Conservation (phyloP, 768 basidiomycete genomes). For the Mrakia blollopis region DNA sequence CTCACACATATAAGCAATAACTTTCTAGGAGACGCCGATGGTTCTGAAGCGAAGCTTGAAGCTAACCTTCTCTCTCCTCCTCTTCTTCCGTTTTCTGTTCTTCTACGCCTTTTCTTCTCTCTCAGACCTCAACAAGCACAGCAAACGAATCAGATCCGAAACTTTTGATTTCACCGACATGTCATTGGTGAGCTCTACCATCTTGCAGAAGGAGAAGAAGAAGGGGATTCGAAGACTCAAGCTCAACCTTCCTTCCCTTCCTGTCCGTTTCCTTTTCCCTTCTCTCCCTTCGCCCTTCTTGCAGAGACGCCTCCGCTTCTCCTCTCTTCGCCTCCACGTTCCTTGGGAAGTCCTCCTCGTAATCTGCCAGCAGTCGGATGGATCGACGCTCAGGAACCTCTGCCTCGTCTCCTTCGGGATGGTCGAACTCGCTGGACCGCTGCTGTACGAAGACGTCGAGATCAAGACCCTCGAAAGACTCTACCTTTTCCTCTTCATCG, state of each 20-base stretch:
- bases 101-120: too few species aligned
- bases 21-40: too few species aligned
- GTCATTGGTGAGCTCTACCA: too few species aligned
- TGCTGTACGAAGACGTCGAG: background rate
- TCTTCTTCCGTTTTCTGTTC: background rate
- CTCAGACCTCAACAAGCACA: background rate
- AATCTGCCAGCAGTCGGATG: background rate
- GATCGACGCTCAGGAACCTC: background rate
- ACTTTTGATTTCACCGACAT: too few species aligned
- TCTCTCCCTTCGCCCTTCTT: background rate
- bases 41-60: background rate
- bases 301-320: conserved; percentile 64
- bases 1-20: too few species aligned
- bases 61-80: background rate
- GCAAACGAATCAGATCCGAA: too few species aligned
- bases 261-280: background rate
- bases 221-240: too few species aligned
- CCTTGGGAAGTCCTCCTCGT: conserved; percentile 50
- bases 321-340: conserved; percentile 58
- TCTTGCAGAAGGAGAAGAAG: too few species aligned
- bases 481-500: background rate
- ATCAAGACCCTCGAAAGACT: background rate
- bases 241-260: too few species aligned
- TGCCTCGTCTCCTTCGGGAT: background rate
- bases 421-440: background rate